phyloP scores from a whole-genome alignment of 768 basidiomycete genomes.

The Brasilioporus rufonigricans region DNA sequence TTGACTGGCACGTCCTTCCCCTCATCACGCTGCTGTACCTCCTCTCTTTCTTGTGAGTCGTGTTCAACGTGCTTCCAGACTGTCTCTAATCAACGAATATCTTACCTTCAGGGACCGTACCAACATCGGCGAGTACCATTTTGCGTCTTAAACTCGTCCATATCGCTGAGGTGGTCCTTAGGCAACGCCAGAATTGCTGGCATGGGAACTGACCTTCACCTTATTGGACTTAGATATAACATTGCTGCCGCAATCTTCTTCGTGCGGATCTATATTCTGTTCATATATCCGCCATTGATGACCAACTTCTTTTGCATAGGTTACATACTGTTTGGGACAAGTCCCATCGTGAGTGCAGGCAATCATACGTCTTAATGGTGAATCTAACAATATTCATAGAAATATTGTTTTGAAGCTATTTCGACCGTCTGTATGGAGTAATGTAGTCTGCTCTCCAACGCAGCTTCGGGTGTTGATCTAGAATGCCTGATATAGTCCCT shows the following conservation, averaged over 20 bases:
- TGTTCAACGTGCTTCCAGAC: no score
- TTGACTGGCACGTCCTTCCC: not conserved
- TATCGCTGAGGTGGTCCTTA: no score
- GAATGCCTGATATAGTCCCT: conserved; percentile 33
- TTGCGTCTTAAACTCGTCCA: no score
- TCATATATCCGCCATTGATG: not conserved
- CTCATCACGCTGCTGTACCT: not conserved
- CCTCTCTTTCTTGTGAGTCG: no score
- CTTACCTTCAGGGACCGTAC: no score
- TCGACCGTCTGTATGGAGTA: conserved; percentile 36
- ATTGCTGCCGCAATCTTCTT: no score
- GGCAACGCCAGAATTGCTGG: no score
- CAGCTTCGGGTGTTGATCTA: conserved; percentile 5
- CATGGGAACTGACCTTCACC: no score
- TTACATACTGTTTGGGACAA: conserved; percentile 36
- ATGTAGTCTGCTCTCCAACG: not conserved
- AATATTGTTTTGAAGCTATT: conserved; percentile 37
- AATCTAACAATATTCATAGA: conserved; percentile 12
- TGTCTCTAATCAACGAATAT: no score
- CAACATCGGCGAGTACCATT: no score
- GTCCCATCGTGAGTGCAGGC: conserved; percentile 34
- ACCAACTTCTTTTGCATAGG: conserved; percentile 12
- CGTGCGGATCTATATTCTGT: no score
- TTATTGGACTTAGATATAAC: no score
- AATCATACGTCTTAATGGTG: not conserved